These are phyloP conservation scores for Phalaenopsis hybrid DNA, from an alignment of 116 monocot genomes.

Conservation along the genomic window DNA sequence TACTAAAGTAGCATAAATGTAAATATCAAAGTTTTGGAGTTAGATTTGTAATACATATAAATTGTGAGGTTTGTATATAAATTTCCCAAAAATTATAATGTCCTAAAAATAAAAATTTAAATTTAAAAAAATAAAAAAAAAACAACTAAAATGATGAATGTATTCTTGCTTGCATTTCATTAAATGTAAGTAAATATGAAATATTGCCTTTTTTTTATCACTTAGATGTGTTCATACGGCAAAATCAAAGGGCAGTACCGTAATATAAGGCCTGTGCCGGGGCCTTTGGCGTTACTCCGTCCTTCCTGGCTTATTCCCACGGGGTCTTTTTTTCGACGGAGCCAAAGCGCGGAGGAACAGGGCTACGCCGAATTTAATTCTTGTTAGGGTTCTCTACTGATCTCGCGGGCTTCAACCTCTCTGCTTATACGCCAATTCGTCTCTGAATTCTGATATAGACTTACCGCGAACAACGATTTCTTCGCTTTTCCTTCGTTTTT, in stretches of 20 bases:
- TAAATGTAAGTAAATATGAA: no score
- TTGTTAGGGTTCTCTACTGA: constrained; percentile 14
- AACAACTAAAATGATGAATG: no score
- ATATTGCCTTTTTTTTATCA: no score
- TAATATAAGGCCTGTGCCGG: neutral
- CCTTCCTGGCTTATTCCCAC: neutral
- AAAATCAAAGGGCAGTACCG: neutral
- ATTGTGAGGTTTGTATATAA: no score
- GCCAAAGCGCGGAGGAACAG: neutral
- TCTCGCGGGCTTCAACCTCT: neutral
- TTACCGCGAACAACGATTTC: neutral
- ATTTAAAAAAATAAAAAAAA: no score
- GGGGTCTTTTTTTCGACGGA: neutral
- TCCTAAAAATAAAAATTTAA: no score
- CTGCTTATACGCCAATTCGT: neutral
- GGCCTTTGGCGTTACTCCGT: neutral
- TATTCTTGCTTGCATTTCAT: no score
- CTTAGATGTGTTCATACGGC: no score
- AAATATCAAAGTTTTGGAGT: no score
- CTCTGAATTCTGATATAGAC: neutral
- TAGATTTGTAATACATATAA: no score
- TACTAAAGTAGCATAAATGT: no score
- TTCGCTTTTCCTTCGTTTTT: neutral
- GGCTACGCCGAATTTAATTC: constrained; percentile 15
- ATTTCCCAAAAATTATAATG: no score